Base-by-base conservation (phyloP, 2,329 filamentous ascomycete genomes). In the Microcyclosporella mali region DNA sequence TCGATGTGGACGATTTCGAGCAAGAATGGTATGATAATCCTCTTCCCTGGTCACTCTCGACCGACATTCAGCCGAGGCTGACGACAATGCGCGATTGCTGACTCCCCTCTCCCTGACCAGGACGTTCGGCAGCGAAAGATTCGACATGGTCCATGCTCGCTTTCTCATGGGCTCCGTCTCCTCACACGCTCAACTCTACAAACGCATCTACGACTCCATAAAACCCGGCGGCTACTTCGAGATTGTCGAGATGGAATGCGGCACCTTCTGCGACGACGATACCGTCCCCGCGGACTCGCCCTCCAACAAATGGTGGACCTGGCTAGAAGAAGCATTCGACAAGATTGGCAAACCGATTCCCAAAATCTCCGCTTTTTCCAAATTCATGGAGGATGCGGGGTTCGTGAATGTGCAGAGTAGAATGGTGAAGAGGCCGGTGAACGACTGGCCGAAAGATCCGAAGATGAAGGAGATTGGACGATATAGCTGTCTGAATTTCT, bases 201-300 rank as follows among this genome's bases (percentile, higher is more conserved):
- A 50, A 41, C 59, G 65, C 47, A 60, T 60, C 3, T 59, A 51
- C 45, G 42, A 38, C 6, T 45, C 51, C 2, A 62, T 64, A 46
- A 67, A 65, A 40, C 68, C 68, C 1, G 68, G 68, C 10, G 68
- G 67, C 40, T 70, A 60, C 56, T 52, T 70, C 16, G 67, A 71
- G 46, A 61, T 69, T 21, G 63, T 67, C 9, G 70, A 73, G 46
- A 60, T 69, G 46, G 62, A 63, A 1, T 61, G 69, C 0, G 60
- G 64, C 3, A 62, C 65, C 0, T 58, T 54, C n/a, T 58, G 59
- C 19, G 64, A 69, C 30, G 69, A 73, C 40, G 65, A 56, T 9
- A 66, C 58, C n/a, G 55, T 68, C 50, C 52, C 47, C 3, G n/a
- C 38, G 9, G 52, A 57, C 30, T 50, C 47, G 6, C 43, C 54